phyloP scores from a whole-genome alignment of 2,329 filamentous ascomycete species.

The Didymella sp. region DNA sequence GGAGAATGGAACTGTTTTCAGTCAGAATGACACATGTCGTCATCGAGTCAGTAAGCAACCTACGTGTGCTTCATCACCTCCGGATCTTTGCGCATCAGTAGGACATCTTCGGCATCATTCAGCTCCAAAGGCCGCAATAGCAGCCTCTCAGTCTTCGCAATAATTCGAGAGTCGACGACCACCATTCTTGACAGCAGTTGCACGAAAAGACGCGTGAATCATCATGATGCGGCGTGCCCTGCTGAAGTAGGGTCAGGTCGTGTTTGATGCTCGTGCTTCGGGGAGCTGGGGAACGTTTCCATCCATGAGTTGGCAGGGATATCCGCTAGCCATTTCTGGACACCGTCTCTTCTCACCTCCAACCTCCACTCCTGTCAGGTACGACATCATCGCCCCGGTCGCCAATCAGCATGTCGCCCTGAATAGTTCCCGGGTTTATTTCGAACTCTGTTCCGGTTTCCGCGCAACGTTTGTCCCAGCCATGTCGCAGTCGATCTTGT shows the following conservation, averaged over 20 bases:
- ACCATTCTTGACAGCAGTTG: constrained; percentile 38
- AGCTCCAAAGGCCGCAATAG: constrained; percentile 60
- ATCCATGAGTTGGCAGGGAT: constrained; percentile 17
- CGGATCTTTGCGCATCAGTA: constrained; percentile 62
- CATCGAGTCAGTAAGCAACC: constrained; percentile 21
- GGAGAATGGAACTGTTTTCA: constrained; percentile 54
- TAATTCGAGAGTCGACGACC: constrained; percentile 40
- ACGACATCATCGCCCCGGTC: constrained; percentile 24
- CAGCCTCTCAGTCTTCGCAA: constrained; percentile 59
- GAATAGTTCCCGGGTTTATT: constrained; percentile 17
- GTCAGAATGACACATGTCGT: constrained; percentile 15
- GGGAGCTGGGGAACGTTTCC: constrained; percentile 17
- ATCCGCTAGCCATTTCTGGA: constrained; percentile 32
- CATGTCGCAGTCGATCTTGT: constrained; percentile 48
- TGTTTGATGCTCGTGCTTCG: constrained; percentile 28
- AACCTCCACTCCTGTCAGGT: constrained; percentile 29
- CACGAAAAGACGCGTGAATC: constrained; percentile 1
- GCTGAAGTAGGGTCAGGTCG: constrained; percentile 20
- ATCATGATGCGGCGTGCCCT: constrained; percentile 40
- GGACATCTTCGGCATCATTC: constrained; percentile 60
- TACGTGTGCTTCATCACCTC: constrained; percentile 70
- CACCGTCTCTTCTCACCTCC: constrained; percentile 28
- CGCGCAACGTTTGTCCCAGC: constrained; percentile 7
- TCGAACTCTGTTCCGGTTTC: constrained; percentile 15
- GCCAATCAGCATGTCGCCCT: constrained; percentile 34